Percentiles rank a stretch among this genome's conserved stretches.
Conservation (phyloP, 176 grass and related monocot species). For the Chrysopogon serrulatus region DNA sequence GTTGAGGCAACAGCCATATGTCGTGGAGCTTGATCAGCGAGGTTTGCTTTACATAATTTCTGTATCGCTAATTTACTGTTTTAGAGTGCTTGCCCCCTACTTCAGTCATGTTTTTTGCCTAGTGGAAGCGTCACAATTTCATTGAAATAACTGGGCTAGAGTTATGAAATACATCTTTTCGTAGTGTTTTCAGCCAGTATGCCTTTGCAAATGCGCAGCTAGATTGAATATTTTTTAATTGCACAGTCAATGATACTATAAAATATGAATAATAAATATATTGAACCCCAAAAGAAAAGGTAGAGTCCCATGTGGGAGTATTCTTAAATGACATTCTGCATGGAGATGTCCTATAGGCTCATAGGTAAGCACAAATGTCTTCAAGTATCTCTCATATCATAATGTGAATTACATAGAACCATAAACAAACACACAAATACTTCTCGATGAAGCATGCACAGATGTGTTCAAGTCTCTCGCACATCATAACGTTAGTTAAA, state of each 20-base stretch:
- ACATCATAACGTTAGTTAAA: background rate
- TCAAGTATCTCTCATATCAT: background rate
- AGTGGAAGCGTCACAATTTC: background rate
- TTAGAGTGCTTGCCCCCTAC: background rate
- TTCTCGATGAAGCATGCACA: background rate
- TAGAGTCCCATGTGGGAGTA: background rate
- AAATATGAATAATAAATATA: background rate
- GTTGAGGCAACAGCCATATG: constrained; percentile 53
- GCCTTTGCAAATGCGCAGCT: background rate
- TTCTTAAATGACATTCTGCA: background rate
- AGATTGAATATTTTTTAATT: background rate
- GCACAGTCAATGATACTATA: background rate
- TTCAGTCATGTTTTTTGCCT: background rate
- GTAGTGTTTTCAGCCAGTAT: background rate
- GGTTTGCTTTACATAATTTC: constrained; percentile 34
- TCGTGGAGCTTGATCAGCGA: constrained; percentile 68
- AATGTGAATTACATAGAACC: background rate
- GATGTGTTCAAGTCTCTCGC: background rate
- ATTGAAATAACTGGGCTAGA: background rate
- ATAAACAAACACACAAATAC: background rate
- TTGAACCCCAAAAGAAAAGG: background rate
- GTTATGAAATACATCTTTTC: background rate
- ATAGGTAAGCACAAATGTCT: background rate
- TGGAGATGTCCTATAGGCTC: background rate
- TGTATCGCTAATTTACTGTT: background rate